Base-by-base conservation (phyloP, 768 basidiomycete species). In the Epithele typhae region DNA sequence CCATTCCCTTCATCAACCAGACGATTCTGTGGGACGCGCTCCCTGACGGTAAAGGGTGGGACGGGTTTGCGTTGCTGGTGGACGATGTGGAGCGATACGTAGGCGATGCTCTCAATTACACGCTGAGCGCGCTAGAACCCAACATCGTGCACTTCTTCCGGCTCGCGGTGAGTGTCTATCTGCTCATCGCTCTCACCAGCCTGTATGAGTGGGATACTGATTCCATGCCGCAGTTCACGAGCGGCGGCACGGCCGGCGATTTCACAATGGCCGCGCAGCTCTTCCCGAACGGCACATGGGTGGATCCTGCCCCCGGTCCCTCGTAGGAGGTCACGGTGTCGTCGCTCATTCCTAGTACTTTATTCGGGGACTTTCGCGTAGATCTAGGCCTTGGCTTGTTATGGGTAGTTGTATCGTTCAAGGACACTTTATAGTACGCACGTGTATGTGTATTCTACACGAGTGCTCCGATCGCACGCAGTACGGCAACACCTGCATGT, bases 31-130 rank as follows among this genome's bases (percentile, higher is more conserved):
- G 73, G 72, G 47, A 55, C n/a, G 38, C 62, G 1, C 54, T 70
- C 8, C 63, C 69, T 3, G 45, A 51, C 4, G 61, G 60, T 17
- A 59, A 64, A 25, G 73, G 69, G 3, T 92, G 86, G 86, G 80
- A 84, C 56, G 87, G 87, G 5, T 91, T 89, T 58, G 69, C 79
- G 0, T 73, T 93, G 21, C 71, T 93, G 12, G 77, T 91, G n/a
- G 88, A 93, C 59, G 92, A 93, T 54, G 90, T 94, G 0, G 80
- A 90, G 61, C 73, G 84, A 54, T 91, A 85, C 58, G 62, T 73
- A n/a, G 88, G 91, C 9, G 64, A 69, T 12, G 80, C 78, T 4
- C 67, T 87, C 39, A 87, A 87, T 56, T 90, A 77, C 60, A 81
- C 82, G 15, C 70, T 92, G n/a, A 73, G 72, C 18, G 73, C 75